Conservation (phyloP, 495 filamentous ascomycete genomes). For the Lineolata rhizophorae region DNA sequence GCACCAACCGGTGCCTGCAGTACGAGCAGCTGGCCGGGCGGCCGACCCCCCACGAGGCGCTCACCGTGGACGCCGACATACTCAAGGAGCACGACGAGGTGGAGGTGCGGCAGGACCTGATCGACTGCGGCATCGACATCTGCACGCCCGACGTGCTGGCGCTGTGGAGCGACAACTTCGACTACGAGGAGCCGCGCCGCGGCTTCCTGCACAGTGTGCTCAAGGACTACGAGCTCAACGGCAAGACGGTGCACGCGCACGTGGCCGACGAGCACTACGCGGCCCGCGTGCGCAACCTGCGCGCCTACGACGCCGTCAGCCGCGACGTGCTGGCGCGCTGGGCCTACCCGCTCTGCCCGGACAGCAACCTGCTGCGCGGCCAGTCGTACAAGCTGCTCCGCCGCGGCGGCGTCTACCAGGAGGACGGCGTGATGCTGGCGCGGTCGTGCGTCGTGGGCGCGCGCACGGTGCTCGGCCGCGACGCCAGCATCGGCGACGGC, state of each 20-base stretch:
- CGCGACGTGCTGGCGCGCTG: slow-evolving; percentile 70
- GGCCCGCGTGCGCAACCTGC: slow-evolving; percentile 61
- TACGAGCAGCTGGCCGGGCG: slow-evolving; percentile 77
- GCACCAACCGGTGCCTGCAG: slow-evolving; percentile 63
- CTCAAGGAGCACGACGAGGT: slow-evolving; percentile 40
- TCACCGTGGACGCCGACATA: slow-evolving; percentile 55
- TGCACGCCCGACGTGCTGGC: slow-evolving; percentile 90
- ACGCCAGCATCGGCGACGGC: slow-evolving; percentile 52
- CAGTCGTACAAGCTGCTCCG: slow-evolving; percentile 53
- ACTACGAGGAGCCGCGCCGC: slow-evolving; percentile 71
- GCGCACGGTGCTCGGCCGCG: slow-evolving; percentile 53
- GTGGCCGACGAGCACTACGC: slow-evolving; percentile 59
- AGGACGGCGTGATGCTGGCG: slow-evolving; percentile 47
- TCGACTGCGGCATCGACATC: slow-evolving; percentile 93
- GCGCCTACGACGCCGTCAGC: slow-evolving; percentile 79
- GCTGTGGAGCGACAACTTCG: slow-evolving; percentile 92
- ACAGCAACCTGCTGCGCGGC: slow-evolving; percentile 57
- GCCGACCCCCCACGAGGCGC: slow-evolving; percentile 14
- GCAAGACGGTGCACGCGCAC: slow-evolving; percentile 85
- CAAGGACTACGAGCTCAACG: slow-evolving; percentile 91
- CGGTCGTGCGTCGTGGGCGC: slow-evolving; percentile 41
- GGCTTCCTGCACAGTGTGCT: slow-evolving; percentile 82
- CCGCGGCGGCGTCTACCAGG: slow-evolving; percentile 45
- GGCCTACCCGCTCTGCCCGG: slow-evolving; percentile 85
- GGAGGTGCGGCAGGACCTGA: slow-evolving; percentile 66